phyloP scores from a whole-genome alignment of 1,139 yeast genomes.

The Pichia kudriavzevii region DNA sequence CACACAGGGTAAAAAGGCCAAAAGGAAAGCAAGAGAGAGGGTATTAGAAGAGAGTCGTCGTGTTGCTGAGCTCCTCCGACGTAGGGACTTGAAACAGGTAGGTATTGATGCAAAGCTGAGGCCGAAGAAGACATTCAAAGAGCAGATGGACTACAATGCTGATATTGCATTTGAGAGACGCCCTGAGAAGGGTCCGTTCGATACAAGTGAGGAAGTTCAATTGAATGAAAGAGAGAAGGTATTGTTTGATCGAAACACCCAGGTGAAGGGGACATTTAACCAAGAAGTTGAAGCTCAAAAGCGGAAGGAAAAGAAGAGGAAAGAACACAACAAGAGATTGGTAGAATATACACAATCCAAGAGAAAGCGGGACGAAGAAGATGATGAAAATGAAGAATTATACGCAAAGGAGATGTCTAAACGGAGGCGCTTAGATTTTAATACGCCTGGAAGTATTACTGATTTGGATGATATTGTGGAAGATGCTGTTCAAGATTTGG shows the following conservation, averaged over 20 bases:
- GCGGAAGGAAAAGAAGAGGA: slow-evolving; percentile 26
- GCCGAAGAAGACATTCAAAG: slow-evolving; percentile 44
- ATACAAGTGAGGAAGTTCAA: slow-evolving; percentile 50
- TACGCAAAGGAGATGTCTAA: slow-evolving; percentile 28
- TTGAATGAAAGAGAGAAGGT: slow-evolving; percentile 34
- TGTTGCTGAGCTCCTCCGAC: slow-evolving; percentile 67
- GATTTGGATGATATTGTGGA: slow-evolving; percentile 8
- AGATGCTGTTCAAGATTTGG: slow-evolving; percentile 23
- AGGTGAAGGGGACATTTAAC: slow-evolving; percentile 37
- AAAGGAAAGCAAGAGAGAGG: slow-evolving; percentile 80
- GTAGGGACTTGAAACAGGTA: slow-evolving; percentile 81
- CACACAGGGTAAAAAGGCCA: slow-evolving; percentile 93
- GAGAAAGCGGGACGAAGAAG: slow-evolving; percentile 28
- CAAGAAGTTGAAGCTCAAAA: slow-evolving; percentile 32
- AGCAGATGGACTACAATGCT: slow-evolving; percentile 68
- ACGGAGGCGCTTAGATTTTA: slow-evolving; percentile 40
- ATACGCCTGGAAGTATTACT: no score
- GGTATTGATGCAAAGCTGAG: slow-evolving; percentile 59
- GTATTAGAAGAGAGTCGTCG: slow-evolving; percentile 49
- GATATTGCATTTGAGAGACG: slow-evolving; percentile 74
- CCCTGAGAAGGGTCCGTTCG: slow-evolving; percentile 69
- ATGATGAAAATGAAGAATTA: slow-evolving; percentile 30
- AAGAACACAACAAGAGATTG: slow-evolving; percentile 19
- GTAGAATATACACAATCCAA: slow-evolving; percentile 20
- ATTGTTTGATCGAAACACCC: slow-evolving; percentile 34